A percentile compares a stretch with the other conserved stretches of the same genome.
phyloP scores from a whole-genome alignment of 2,329 filamentous ascomycete species.

The Colletotrichum orchidophilum region DNA sequence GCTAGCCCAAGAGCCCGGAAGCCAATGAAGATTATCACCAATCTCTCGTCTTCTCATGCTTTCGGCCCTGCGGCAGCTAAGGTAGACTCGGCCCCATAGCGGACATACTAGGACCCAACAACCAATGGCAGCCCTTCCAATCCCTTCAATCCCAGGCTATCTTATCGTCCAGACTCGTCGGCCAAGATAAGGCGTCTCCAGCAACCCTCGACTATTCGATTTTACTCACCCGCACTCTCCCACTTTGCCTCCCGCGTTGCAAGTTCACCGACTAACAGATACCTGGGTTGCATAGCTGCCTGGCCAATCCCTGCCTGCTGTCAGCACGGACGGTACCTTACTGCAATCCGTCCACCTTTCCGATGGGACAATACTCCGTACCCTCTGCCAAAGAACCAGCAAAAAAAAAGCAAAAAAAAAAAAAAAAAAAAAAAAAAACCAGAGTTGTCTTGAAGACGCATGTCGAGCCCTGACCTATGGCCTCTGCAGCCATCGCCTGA shows the following conservation, averaged over 20 bases:
- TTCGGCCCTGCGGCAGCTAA: slow-evolving; percentile 23
- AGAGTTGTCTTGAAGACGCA: background rate
- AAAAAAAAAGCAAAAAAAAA: background rate
- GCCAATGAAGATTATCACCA: background rate
- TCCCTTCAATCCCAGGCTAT: background rate
- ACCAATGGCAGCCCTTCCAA: slow-evolving; percentile 13
- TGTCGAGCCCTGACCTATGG: background rate
- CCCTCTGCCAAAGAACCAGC: background rate
- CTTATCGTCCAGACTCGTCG: background rate
- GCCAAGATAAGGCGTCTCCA: slow-evolving; percentile 16
- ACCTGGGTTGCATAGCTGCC: background rate
- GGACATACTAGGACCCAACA: background rate
- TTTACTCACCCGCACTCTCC: background rate
- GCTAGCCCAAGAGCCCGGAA: background rate
- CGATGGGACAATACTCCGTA: no score
- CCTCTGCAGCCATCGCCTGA: slow-evolving; percentile 11
- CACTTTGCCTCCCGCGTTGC: slow-evolving; percentile 1
- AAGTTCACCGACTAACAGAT: slow-evolving; percentile 10
- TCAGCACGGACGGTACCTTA: background rate
- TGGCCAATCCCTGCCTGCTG: slow-evolving; percentile 9
- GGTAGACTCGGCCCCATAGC: slow-evolving; percentile 5
- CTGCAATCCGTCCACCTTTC: background rate
- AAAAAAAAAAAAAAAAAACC: background rate
- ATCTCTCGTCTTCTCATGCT: slow-evolving; percentile 11
- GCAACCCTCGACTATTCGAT: background rate